Conservation (phyloP, 345 rosid species). For the Fremontodendron californicum region DNA sequence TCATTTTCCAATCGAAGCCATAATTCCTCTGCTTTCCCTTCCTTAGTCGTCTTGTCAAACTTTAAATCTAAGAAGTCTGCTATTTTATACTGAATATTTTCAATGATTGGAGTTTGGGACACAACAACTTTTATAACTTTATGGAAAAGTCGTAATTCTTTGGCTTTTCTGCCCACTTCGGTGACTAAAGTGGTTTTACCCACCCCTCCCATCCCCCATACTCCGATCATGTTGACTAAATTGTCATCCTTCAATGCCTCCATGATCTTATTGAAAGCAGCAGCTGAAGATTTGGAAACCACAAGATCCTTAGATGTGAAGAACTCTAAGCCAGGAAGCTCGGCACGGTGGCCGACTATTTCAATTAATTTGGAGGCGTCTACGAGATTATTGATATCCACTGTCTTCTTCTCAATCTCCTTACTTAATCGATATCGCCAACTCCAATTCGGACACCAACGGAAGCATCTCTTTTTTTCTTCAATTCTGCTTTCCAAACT, state of each 20-base stretch:
- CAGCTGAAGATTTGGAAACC: background rate
- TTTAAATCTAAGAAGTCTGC: background rate
- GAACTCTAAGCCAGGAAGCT: background rate
- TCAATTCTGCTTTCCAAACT: background rate
- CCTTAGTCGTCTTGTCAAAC: background rate
- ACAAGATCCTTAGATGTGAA: no score
- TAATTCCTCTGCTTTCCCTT: background rate
- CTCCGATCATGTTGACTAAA: background rate
- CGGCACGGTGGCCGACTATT: background rate
- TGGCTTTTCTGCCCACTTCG: background rate
- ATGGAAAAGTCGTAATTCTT: background rate
- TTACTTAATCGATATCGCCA: background rate
- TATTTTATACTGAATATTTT: background rate
- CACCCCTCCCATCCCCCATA: slow-evolving; percentile 13
- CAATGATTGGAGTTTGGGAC: background rate
- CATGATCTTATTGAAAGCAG: background rate
- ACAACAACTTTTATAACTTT: background rate
- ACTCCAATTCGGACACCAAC: background rate
- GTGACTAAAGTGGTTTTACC: background rate
- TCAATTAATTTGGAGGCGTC: background rate
- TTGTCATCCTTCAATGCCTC: background rate
- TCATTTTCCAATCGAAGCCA: background rate
- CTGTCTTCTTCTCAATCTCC: background rate
- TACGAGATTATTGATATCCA: background rate
- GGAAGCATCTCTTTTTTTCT: background rate